Evolutionary conservation across 495 filamentous ascomycete species (phyloP).

Genomic region (Hapsidospora chrysogenum): DNA sequence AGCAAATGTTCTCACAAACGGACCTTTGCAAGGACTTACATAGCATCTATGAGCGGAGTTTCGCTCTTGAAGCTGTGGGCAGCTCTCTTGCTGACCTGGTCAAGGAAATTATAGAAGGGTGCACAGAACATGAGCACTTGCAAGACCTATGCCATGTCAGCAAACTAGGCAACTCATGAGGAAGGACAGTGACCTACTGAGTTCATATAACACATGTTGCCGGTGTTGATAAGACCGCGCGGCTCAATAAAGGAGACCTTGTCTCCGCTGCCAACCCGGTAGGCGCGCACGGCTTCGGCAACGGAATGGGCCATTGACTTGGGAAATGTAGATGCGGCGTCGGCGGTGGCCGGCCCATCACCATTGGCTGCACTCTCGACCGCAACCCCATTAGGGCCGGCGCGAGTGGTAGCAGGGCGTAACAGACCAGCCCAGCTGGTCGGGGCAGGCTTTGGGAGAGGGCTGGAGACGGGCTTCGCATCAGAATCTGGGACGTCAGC

Average conservation of each 20-base stretch:
- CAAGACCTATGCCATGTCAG: constrained; percentile 54
- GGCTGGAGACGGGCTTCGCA: no score
- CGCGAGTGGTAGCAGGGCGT: no score
- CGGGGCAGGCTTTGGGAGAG: no score
- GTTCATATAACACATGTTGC: constrained; percentile 99
- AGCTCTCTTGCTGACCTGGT: constrained; percentile 68
- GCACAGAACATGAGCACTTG: constrained; percentile 86
- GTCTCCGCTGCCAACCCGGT: constrained; percentile 40
- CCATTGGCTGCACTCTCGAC: constrained; percentile 7
- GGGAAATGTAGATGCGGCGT: constrained; percentile 13
- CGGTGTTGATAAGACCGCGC: constrained; percentile 88
- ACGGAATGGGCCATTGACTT: constrained; percentile 49
- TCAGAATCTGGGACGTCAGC: no score
- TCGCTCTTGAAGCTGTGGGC: constrained; percentile 87
- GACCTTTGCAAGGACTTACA: constrained; percentile 50
- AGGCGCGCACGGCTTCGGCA: constrained; percentile 52
- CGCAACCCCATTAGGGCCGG: no score
- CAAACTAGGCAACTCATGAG: no score
- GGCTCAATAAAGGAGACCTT: constrained; percentile 80
- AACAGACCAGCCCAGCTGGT: no score
- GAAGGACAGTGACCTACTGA: constrained; percentile 51
- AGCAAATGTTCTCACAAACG: constrained; percentile 4
- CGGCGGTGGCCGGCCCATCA: constrained; percentile 8
- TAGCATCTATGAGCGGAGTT: constrained; percentile 82
- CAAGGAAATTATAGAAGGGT: constrained; percentile 88